Conservation (phyloP, 192 early-diverging fungal species). For the Coemansia sp. region DNA sequence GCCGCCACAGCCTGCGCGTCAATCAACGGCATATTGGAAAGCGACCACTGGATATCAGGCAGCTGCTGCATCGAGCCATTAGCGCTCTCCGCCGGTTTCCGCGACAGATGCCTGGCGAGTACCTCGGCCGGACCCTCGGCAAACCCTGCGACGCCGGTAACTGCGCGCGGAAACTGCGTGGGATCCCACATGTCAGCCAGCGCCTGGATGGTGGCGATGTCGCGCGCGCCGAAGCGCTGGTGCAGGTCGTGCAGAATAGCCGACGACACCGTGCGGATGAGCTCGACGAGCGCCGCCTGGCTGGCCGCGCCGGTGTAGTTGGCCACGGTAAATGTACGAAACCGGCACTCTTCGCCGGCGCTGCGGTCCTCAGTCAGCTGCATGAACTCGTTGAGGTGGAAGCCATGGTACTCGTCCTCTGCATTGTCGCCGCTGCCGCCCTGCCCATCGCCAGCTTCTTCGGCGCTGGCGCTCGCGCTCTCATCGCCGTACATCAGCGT, state of each 20-base stretch:
- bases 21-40: slow-evolving; percentile 14
- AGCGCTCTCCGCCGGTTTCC: neutral
- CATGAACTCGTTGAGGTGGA: slow-evolving; percentile 52
- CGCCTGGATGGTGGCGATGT: slow-evolving; percentile 36
- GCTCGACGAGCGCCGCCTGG: slow-evolving; percentile 33
- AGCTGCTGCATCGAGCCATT: neutral
- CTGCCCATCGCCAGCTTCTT: neutral
- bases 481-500: slow-evolving; percentile 50
- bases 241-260: slow-evolving; percentile 40
- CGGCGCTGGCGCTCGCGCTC: slow-evolving; percentile 7
- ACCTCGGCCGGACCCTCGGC: slow-evolving; percentile 10
- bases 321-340: slow-evolving; percentile 31
- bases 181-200: slow-evolving; percentile 48
- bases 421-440: neutral
- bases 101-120: slow-evolving; percentile 18
- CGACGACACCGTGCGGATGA: slow-evolving; percentile 44
- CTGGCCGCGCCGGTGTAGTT: slow-evolving; percentile 28
- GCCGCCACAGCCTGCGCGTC: slow-evolving; percentile 6
- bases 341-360: slow-evolving; percentile 17
- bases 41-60: neutral
- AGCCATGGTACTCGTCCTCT: slow-evolving; percentile 39
- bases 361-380: slow-evolving; percentile 29
- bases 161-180: slow-evolving; percentile 27
- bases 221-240: slow-evolving; percentile 26
- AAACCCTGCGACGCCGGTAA: slow-evolving; percentile 11